phyloP scores from a whole-genome alignment of 371 early-diverging fungal genomes.

The Mortierella sp. region DNA sequence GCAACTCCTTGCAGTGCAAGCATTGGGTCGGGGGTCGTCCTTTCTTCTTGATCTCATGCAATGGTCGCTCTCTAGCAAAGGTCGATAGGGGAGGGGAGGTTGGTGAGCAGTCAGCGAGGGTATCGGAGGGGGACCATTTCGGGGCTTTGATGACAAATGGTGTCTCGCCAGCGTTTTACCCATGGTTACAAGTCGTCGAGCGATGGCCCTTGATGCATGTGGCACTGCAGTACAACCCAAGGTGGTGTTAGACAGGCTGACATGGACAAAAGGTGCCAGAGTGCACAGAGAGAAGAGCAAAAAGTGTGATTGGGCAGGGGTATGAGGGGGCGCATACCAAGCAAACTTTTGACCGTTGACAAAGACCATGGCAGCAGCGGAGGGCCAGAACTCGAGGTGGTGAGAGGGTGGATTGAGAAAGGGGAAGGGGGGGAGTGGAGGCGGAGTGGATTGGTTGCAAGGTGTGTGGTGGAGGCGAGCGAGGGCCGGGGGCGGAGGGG shows the following conservation, averaged over 20 bases:
- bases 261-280: neutral
- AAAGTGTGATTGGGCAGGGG: too few relatives aligned
- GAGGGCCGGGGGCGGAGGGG: too few relatives aligned
- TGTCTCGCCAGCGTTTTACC: conserved; percentile 11
- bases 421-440: neutral
- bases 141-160: conserved; percentile 12
- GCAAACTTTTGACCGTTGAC: conserved; percentile 58
- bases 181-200: conserved; percentile 56
- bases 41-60: conserved; percentile 78
- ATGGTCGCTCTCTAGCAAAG: conserved; percentile 61
- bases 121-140: neutral
- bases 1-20: conserved; percentile 76
- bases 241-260: too few relatives aligned
- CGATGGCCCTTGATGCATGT: conserved; percentile 63
- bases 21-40: conserved; percentile 87
- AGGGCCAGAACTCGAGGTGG: neutral
- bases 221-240: conserved; percentile 22
- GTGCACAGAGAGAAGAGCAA: neutral
- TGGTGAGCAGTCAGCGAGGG: too few relatives aligned
- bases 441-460: neutral
- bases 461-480: neutral
- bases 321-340: conserved; percentile 39
- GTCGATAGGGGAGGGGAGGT: neutral
- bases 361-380: conserved; percentile 37
- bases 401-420: neutral